Evolutionary conservation across 176 grass and related monocot genomes (phyloP), one percentile per base, ranked within the genome.

Genomic region (Avena atlantica): DNA sequence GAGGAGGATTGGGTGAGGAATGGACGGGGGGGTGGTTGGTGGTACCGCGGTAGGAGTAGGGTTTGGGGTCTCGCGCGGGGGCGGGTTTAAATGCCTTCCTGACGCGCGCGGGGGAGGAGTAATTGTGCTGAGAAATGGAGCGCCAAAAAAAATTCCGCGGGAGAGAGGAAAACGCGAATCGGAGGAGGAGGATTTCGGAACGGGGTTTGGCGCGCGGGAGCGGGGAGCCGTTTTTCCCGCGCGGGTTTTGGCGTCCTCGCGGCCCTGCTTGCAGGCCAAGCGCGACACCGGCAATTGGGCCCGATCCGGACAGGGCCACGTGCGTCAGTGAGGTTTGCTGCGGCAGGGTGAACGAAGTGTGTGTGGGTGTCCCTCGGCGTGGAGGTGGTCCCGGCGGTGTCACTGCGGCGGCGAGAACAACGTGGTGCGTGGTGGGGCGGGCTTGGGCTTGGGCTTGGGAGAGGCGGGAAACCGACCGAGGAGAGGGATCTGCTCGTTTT

Each of bases 31-130:
- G 34, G n/a, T 16, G 57, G 70, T 15, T 59, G 63, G 50, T 64
- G 15, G 51, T 8, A 2, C 1, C 68, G 73, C 40, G 40, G 40
- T 34, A 34, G 40, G 37, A 40, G 76, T 80, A 91, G 86, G 69
- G 86, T 82, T 85, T 76, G 76, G 70, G 49, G 34, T 0, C 5
- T 67, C 74, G 62, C 73, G 74, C 31, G 40, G 12, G 45, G 8
- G 8, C 19, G 81, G 82, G 75, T 85, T 91, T 91, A 85, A 91
- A 91, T 70, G 61, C 40, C 77, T 91, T 75, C 85, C 89, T 37
- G 48, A 73, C 82, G 76, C 76, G 73, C 60, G 65, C 6, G 45
- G 85, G 55, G 84, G 29, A 87, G 84, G 29, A 87, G 44, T 73
- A 84, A 87, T 80, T 74, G 25, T 50, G 2, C 9, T 21, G 14